Base-by-base conservation (phyloP, 2,329 filamentous ascomycete genomes). In the Gaeumannomyces sp. region DNA sequence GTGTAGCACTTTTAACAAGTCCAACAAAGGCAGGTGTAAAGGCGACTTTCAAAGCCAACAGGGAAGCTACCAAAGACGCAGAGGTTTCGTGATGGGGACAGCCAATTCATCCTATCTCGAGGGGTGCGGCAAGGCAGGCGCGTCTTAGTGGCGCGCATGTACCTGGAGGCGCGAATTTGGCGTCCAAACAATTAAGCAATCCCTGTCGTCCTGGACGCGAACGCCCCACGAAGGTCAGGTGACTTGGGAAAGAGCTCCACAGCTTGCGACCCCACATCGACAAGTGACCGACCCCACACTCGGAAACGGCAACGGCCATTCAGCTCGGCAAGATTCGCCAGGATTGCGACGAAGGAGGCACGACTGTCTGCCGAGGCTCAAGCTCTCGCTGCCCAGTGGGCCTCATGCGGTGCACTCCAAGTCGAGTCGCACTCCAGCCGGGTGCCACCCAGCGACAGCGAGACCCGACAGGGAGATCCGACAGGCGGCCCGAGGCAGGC, bases 221-320 rank as follows among this genome's bases (percentile, higher is more conserved):
- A 70, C 67, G 58, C 58, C 62, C 66, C 68, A 60, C 68, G 68
- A 29, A 22, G 22, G 64, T 70, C 69, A 70, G 65, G 38, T 70
- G 68, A 67, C 56, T 10, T 7, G 31, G 19, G 8, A 0, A 53
- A n/a, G 19, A 8, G 8, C 8, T 31, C 4, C 35, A 38, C 8
- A n/a, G n/a, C n/a, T n/a, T n/a, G n/a, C n/a, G n/a, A 22, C 22
- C 22, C 45, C 45, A 53, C 45, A 53, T n/a, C 19, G 5, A n/a
- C 19, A 4, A n/a, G 45, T n/a, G 22, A 53, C 45, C n/a, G n/a
- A n/a, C n/a, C n/a, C 45, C 45, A 53, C 45, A 53, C 45, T n/a
- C 45, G 2, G 19, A 22, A n/a, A 53, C 22, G 45, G 6, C 13
- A 38, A 5, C 45, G 45, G 45, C 45, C 38, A 45, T 22, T 50